Base-by-base conservation (phyloP, 2,329 filamentous ascomycete species). In the Colletotrichum costaricense region DNA sequence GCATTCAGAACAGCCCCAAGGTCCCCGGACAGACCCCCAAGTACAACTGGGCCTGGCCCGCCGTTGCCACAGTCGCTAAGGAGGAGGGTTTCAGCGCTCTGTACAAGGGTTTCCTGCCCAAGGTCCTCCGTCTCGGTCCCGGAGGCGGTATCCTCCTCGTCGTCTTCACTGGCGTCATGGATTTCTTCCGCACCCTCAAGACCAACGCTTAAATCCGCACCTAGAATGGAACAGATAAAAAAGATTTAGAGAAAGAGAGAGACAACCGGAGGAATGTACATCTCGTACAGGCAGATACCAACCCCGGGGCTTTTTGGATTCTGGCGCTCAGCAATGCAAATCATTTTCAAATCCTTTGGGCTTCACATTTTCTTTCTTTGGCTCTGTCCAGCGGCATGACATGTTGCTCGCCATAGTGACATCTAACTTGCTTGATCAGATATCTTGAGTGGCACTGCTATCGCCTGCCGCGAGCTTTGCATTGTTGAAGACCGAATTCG, bases 31-130 rank as follows among this genome's bases (percentile, higher is more conserved):
- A 90, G 67, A 85, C 91, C 26, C 94, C 94, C 81, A 99, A 99
- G 89, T 99, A 99, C 88, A 98, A 98, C 90, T 99, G 97, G 97
- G 97, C 97, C 38, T 98, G 93, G 90, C 94, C 95, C 59, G 92
- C 95, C 26, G 88, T 98, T 63, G 92, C 90, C 69, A 97, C 94
- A 8, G 94, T 99, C 74, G 92, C 95, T 85, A 94, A 91, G 85
- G 97, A 99, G 86, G 97, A 99, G 85, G 97, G 97, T 5, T 96
- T 98, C 81, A 85, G 84, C 60, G 97, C 97, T 52, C 87, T 99
- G 73, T 99, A 99, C 89, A 99, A 98, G 90, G 97, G 97, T 19
- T 99, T 99, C 89, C 81, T 97, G 75, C 97, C 97, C 77, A 99
- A 99, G 90, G 97, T 85, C n/a, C 80, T 84, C 58, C 83, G 83